Percentiles rank a stretch among this genome's conserved stretches.
phyloP scores from a whole-genome alignment of 2,329 filamentous ascomycete genomes.

The Fusarium humuli region DNA sequence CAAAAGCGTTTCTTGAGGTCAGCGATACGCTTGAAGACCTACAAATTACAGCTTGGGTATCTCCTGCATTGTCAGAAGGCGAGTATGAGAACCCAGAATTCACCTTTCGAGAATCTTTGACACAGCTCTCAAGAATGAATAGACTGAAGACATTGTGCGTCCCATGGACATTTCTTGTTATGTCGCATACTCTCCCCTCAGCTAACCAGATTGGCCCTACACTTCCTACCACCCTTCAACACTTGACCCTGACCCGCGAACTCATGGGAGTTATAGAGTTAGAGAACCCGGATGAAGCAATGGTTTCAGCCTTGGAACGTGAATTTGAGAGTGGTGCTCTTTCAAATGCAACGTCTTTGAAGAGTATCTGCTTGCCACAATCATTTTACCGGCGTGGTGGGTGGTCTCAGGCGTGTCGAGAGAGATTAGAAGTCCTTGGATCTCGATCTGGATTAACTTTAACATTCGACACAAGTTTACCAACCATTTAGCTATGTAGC shows the following conservation, averaged over 20 bases:
- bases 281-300: neutral
- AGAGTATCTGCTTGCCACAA: neutral
- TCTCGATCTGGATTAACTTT: neutral
- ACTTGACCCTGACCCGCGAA: neutral
- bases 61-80: rapidly evolving
- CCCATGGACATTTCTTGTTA: neutral
- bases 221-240: neutral
- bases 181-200: rapidly evolving
- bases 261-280: neutral
- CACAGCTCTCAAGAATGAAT: neutral
- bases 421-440: neutral
- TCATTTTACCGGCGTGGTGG: neutral
- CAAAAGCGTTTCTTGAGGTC: neutral
- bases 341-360: neutral
- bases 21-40: neutral
- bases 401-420: neutral
- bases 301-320: neutral
- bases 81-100: neutral
- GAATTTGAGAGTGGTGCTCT: slow-evolving; percentile 1
- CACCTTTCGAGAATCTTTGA: neutral
- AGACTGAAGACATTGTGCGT: neutral
- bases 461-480: neutral
- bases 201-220: neutral
- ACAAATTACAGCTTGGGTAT: neutral
- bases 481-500: too few relatives aligned